Evolutionary conservation across 805 yeast species (phyloP).

Genomic region (Isabelozyma rhagii): DNA sequence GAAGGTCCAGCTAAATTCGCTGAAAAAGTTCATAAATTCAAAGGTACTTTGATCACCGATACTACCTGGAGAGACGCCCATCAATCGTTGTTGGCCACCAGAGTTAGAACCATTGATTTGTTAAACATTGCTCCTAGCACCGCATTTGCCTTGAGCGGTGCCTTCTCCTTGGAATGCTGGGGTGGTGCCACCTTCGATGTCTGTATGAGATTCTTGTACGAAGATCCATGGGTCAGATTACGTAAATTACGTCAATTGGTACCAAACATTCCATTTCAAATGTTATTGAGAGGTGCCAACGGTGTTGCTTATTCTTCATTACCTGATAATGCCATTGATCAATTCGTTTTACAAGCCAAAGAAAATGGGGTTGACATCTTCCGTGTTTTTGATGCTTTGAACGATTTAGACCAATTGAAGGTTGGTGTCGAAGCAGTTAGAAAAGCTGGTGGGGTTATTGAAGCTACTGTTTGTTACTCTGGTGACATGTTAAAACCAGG

Average conservation of each 20-base stretch:
- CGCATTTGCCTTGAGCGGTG: constrained; percentile 82
- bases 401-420: constrained; percentile 92
- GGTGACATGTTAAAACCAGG: constrained; percentile 98
- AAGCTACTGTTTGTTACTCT: constrained; percentile 96
- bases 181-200: constrained; percentile 99
- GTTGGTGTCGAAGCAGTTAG: constrained; percentile 98
- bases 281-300: constrained; percentile 98
- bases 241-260: constrained; percentile 83
- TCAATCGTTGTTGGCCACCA: constrained; percentile 94
- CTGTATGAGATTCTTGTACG: constrained; percentile 96
- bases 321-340: constrained; percentile 98
- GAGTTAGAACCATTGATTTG: constrained; percentile 93
- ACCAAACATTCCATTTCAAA: constrained; percentile 98
- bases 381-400: constrained; percentile 96
- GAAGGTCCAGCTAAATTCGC: constrained; percentile 92
- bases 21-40: constrained; percentile 73
- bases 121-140: constrained; percentile 92
- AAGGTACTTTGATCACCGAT: constrained; percentile 93
- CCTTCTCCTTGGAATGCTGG: constrained; percentile 98
- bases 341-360: constrained; percentile 92
- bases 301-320: constrained; percentile 98
- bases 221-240: constrained; percentile 98
- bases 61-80: constrained; percentile 99
- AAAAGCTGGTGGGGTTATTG: constrained; percentile 98
- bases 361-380: constrained; percentile 95